Evolutionary conservation across 371 early-diverging fungal species (phyloP).

Genomic region (Mucor sp.): DNA sequence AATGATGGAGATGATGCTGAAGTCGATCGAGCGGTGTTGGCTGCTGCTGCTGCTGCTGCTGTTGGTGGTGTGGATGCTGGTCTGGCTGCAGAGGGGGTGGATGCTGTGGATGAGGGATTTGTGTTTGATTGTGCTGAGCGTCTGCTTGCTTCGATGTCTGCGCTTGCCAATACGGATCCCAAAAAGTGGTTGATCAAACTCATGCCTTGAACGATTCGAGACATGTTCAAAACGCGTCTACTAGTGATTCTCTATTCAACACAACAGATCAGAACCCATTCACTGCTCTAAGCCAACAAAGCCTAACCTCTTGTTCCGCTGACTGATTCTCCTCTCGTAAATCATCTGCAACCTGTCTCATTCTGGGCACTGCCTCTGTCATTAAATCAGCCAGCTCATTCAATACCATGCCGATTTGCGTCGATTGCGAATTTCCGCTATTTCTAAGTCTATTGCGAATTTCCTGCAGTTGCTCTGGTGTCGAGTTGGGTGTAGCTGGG

Average conservation of each 20-base stretch:
- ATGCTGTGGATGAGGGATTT: neutral
- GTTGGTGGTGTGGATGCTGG: neutral
- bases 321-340: constrained; percentile 32
- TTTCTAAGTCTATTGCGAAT: constrained; percentile 39
- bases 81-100: neutral
- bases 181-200: constrained; percentile 49
- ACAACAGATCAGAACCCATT: neutral
- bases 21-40: neutral
- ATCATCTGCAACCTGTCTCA: constrained; percentile 36
- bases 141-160: constrained; percentile 33
- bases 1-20: neutral
- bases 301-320: constrained; percentile 21
- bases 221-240: constrained; percentile 25
- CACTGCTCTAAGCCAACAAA: neutral
- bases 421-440: constrained; percentile 36
- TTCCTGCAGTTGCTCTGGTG: constrained; percentile 31
- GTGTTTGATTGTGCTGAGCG: constrained; percentile 9
- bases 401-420: constrained; percentile 46
- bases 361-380: constrained; percentile 33
- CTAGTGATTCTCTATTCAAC: constrained; percentile 5
- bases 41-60: neutral
- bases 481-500: constrained; percentile 9
- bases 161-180: constrained; percentile 47
- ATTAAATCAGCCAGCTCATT: constrained; percentile 46
- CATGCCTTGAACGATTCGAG: constrained; percentile 53